Percentiles rank a stretch among this genome's conserved stretches.
Evolutionary conservation across 2,329 filamentous ascomycete species (phyloP).

Genomic region (Fusarium nelsonii): DNA sequence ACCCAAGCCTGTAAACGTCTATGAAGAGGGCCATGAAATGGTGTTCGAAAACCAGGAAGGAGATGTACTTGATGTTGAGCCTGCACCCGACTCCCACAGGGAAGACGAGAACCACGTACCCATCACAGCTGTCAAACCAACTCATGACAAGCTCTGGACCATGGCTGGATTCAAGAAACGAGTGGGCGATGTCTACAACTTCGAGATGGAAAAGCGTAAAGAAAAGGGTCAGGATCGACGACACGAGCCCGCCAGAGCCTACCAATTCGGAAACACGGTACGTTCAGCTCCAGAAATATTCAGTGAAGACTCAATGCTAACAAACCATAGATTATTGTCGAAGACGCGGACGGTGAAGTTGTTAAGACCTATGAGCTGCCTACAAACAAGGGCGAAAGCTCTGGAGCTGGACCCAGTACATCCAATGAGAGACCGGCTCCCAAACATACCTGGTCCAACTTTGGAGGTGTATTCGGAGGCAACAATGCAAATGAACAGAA

Average conservation of each 20-base stretch:
- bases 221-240: conserved; percentile 72
- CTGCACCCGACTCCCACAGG: conserved; percentile 24
- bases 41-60: conserved; percentile 89
- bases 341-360: conserved; percentile 88
- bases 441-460: conserved; percentile 66
- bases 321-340: conserved; percentile 78
- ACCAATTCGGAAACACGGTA: conserved; percentile 85
- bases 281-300: conserved; percentile 44
- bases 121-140: conserved; percentile 38
- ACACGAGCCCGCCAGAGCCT: conserved; percentile 81
- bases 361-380: conserved; percentile 86
- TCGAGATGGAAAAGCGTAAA: conserved; percentile 73
- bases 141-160: conserved; percentile 50
- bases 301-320: conserved; percentile 44
- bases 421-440: conserved; percentile 54
- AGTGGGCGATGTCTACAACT: conserved; percentile 65
- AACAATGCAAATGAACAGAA: conserved; percentile 54
- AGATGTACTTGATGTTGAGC: conserved; percentile 79
- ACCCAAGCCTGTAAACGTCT: conserved; percentile 70
- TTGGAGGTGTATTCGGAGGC: conserved; percentile 46
- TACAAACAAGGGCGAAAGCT: conserved; percentile 56
- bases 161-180: conserved; percentile 61
- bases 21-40: conserved; percentile 82
- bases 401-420: conserved; percentile 56
- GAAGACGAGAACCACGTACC: conserved; percentile 36